Base-by-base conservation (phyloP, 768 basidiomycete species). In the Pulveroboletus sp. region DNA sequence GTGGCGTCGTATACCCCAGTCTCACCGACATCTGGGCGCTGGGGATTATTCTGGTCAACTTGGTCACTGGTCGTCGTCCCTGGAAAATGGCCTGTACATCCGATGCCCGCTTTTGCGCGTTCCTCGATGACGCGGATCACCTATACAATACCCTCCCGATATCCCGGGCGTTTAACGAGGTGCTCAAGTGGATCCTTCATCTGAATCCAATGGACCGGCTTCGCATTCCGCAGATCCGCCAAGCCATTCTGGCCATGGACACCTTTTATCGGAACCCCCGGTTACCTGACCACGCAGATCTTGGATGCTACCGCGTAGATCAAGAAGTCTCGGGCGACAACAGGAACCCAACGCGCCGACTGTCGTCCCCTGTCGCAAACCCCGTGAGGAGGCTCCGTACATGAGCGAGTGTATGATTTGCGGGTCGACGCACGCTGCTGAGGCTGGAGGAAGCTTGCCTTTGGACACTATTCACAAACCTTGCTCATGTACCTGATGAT, bases 1-100 rank as follows among this genome's bases (percentile, higher is more conserved):
- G 68, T 43, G 73, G 77, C 31, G 59, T 73, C 48, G 61, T 74
- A 49, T 65, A 55, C 18, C 56, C 65, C 2, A 52, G 57, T 38
- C 62, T 69, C 35, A 72, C 48, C 3, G 85, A 88, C 55, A 75
- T 86, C 51, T 88, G 86, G 86, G 75, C 86, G 8, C 66, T 88
- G 21, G 86, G 85, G 17, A 77, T 95, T 54, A 86, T 95, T 55
- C 76, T 95, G 47, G 76, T 86, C 57, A 93, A 91, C 67, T 79
- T 95, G 71, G 81, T 87, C 41, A 83, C 83, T 47, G 83, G 84
- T 15, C 59, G 43, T 45, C 52, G 47, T 31, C 61, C 51, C 6
- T 63, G 60, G 60, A 51, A 17, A 8, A 14, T 8, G 8, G 61
- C 60, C 14, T 15, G 26, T 26, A n/a, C 3, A 5, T 32, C 60